phyloP scores from a whole-genome alignment of 345 rosid genomes.

The Populus euphratica region DNA sequence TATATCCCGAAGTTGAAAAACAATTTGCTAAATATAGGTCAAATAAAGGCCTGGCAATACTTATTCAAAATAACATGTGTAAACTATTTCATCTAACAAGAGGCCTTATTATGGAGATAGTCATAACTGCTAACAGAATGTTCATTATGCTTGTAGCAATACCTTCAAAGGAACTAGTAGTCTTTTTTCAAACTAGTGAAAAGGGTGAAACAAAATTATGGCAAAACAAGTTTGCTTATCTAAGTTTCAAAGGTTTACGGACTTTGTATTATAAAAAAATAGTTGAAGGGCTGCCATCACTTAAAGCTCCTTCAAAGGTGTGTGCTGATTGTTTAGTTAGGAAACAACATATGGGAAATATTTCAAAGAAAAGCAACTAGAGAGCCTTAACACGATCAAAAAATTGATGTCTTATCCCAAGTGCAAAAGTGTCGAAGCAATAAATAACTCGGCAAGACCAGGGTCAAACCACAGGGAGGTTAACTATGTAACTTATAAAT shows the following conservation, averaged over 20 bases:
- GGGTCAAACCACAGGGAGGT: no score
- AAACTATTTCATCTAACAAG: background rate
- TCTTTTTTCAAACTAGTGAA: no score
- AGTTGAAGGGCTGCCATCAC: background rate
- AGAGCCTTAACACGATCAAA: background rate
- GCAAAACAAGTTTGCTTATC: background rate
- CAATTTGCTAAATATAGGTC: no score
- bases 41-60: background rate
- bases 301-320: background rate
- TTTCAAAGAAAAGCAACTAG: background rate
- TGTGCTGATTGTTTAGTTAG: background rate
- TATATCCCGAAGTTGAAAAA: no score
- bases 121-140: no score
- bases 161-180: fast-evolving
- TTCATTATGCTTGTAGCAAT: fast-evolving
- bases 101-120: background rate
- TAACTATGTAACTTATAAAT: no score
- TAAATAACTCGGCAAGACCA: no score
- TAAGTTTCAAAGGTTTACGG: background rate
- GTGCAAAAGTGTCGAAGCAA: no score
- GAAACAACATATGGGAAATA: background rate
- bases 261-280: background rate
- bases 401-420: no score
- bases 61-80: fast-evolving
- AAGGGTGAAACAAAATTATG: background rate